Percentiles rank a stretch among this genome's conserved stretches.
phyloP scores from a whole-genome alignment of 306 rosid genomes.

The Quercus dentata region DNA sequence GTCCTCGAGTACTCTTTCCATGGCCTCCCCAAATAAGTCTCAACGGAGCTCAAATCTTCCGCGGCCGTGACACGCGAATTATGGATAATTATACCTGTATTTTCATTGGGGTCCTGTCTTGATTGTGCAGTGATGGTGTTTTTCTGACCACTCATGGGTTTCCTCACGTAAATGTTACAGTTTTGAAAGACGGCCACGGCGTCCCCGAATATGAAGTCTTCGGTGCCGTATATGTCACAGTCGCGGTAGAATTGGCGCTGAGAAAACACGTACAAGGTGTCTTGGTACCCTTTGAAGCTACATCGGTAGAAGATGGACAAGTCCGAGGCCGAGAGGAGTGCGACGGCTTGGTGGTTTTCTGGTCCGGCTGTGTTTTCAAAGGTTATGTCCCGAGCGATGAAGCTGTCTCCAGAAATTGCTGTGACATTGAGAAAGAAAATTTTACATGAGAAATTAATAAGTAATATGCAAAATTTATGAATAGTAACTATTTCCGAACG shows the following conservation, averaged over 20 bases:
- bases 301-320: conserved; percentile 66
- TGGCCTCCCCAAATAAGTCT: conserved; percentile 68
- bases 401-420: conserved; percentile 65
- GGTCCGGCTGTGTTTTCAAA: conserved; percentile 92
- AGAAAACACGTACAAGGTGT: conserved; percentile 64
- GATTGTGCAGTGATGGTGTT: conserved; percentile 68
- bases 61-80: conserved; percentile 38
- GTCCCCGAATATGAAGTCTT: conserved; percentile 77
- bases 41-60: conserved; percentile 33
- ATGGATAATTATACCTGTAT: conserved; percentile 67
- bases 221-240: conserved; percentile 67
- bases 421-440: background rate
- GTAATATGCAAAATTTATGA: background rate
- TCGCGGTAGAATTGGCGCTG: conserved; percentile 86
- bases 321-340: conserved; percentile 62
- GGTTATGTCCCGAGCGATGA: conserved; percentile 73
- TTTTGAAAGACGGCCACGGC: conserved; percentile 51
- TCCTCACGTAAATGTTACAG: conserved; percentile 58
- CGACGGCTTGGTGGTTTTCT: conserved; percentile 68
- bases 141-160: conserved; percentile 43
- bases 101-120: conserved; percentile 67
- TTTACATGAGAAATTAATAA: background rate
- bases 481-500: background rate
- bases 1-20: conserved; percentile 73
- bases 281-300: conserved; percentile 77